Percentiles rank a stretch among this genome's conserved stretches.
phyloP scores from a whole-genome alignment of 192 early-diverging fungal genomes.

The Gaertneriomyces sp. region DNA sequence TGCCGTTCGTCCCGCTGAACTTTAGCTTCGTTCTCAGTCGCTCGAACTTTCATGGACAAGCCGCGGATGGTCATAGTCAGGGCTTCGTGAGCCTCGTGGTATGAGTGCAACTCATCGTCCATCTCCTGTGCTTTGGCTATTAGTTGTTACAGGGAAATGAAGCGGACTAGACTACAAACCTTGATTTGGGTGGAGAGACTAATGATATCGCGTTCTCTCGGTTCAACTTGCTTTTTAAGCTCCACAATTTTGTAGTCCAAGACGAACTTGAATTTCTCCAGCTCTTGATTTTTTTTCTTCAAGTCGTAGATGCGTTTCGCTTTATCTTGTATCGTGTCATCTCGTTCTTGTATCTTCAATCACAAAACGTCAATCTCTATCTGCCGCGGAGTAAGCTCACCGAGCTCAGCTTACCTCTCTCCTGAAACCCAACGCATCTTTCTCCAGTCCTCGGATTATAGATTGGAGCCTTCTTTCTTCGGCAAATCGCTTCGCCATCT shows the following conservation, averaged over 20 bases:
- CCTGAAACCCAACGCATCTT: conserved; percentile 49
- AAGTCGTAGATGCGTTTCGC: conserved; percentile 59
- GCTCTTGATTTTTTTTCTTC: conserved; percentile 59
- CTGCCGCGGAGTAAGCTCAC: neutral
- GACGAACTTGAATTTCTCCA: conserved; percentile 64
- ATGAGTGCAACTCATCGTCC: conserved; percentile 54
- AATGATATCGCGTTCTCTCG: conserved; percentile 51
- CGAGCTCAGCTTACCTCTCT: conserved; percentile 36
- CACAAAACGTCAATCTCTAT: neutral
- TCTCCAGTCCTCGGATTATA: conserved; percentile 48
- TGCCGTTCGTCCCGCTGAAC: conserved; percentile 24
- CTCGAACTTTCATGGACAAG: conserved; percentile 44
- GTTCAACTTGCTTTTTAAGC: conserved; percentile 54
- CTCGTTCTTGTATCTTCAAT: conserved; percentile 53
- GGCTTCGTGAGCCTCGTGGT: conserved; percentile 47
- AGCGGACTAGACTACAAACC: conserved; percentile 11
- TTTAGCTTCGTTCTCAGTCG: conserved; percentile 33
- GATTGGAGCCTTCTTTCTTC: conserved; percentile 44
- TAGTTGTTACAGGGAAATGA: neutral
- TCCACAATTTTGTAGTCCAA: conserved; percentile 60
- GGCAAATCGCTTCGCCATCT: conserved; percentile 36
- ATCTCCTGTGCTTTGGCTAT: conserved; percentile 41
- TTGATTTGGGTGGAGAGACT: conserved; percentile 43
- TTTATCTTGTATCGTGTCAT: conserved; percentile 59
- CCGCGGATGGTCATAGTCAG: conserved; percentile 47